Evolutionary conservation across 2,329 filamentous ascomycete species (phyloP).

Genomic region (Penicillium sp.): DNA sequence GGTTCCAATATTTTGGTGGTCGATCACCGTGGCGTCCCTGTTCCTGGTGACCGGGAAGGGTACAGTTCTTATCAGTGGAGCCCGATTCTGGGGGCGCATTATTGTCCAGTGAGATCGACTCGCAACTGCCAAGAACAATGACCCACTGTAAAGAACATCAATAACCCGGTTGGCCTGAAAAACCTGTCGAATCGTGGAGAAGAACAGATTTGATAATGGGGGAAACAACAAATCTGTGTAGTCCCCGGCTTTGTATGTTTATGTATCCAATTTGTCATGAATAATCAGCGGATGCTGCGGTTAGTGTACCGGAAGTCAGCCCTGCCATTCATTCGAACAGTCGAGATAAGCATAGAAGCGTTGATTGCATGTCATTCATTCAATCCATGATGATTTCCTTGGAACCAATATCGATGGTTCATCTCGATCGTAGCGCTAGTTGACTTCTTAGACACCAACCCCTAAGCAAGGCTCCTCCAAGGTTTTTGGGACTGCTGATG

Average conservation of each 20-base stretch:
- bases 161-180: not conserved
- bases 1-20: constrained; percentile 17
- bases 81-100: constrained; percentile 14
- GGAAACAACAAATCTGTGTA: constrained; percentile 11
- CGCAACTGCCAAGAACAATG: constrained; percentile 16
- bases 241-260: constrained; percentile 1
- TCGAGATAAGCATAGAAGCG: constrained; percentile 23
- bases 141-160: constrained; percentile 22
- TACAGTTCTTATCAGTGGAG: constrained; percentile 28
- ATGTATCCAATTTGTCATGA: constrained; percentile 20
- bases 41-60: constrained; percentile 14
- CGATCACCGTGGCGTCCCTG: not conserved
- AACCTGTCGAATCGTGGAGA: constrained; percentile 2
- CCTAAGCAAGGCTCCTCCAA: not conserved
- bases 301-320: not conserved
- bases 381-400: not conserved
- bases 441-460: not conserved
- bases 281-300: constrained; percentile 12
- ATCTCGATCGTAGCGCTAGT: constrained; percentile 11
- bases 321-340: not conserved
- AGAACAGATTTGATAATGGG: constrained; percentile 13
- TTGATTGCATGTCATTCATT: constrained; percentile 18
- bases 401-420: constrained; percentile 8
- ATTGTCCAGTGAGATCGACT: constrained; percentile 17
- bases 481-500: not conserved